Base-by-base conservation (phyloP, 768 basidiomycete genomes). In the Phylloporus sp. region DNA sequence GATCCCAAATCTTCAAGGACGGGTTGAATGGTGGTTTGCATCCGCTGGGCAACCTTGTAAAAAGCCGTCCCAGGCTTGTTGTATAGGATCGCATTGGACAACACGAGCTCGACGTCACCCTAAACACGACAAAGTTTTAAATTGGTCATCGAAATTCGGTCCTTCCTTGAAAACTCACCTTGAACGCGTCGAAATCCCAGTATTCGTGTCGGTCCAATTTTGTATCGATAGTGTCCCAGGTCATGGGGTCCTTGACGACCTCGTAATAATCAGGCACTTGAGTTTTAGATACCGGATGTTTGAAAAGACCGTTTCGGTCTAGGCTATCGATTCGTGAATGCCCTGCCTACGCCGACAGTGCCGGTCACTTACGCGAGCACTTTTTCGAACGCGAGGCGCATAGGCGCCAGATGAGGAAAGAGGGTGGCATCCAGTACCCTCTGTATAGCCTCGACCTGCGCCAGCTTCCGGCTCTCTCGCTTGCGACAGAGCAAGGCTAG, bases 201-300 rank as follows among this genome's bases (percentile, higher is more conserved):
- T 97, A 98, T 59, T 86, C 80, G 49, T 90, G 84, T 28, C 74
- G 73, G 42, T 94, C 86, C 24, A 99, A 71, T 63, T 90, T 95
- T 23, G 69, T 66, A 37, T 90, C 84, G 59, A 99, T 95, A 23
- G 73, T 75, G 11, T 73, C 74, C 82, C 94, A 93, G 50, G 84
- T 86, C 90, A 96, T 96, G 0, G 96, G 96, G 4, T 76, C 71
- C 57, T 81, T 76, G 58, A 99, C 76, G 28, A 96, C 72, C 37
- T 90, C 85, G 59, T 86, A 91, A 63, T 99, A 99, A 60, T 97
- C 94, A 1, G 88, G 89, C 0, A 94, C 90, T 32, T 86, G 80
- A 1, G 68, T 70, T 54, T 73, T 82, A 33, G 82, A 84, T 29
- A 97, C 92, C 0, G 94, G 91, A 49, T 84, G 79, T 49, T 80